Evolutionary conservation across 2,329 filamentous ascomycete genomes (phyloP).

Genomic region (Fusarium solani-melongenae): DNA sequence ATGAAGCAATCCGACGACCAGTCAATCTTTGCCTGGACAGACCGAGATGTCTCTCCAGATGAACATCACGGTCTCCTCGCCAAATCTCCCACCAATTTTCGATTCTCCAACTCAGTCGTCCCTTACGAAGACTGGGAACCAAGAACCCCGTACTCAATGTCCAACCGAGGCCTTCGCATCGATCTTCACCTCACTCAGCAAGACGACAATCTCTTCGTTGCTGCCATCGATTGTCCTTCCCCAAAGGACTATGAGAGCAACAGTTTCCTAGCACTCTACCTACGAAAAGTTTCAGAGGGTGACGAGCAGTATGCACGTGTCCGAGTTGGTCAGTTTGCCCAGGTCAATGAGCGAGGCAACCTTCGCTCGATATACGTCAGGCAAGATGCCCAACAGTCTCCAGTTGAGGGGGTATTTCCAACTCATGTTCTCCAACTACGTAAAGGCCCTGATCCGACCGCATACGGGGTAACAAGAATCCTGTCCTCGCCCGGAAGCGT

Average conservation of each 20-base stretch:
- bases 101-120: constrained; percentile 48
- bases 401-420: constrained; percentile 33
- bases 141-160: constrained; percentile 38
- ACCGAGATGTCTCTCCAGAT: constrained; percentile 37
- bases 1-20: constrained; percentile 28
- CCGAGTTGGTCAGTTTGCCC: constrained; percentile 20
- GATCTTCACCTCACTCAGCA: constrained; percentile 36
- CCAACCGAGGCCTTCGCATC: constrained; percentile 43
- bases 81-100: constrained; percentile 62
- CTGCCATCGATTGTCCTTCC: constrained; percentile 47
- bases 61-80: constrained; percentile 41
- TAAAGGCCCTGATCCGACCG: constrained; percentile 7
- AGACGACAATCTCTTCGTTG: constrained; percentile 36
- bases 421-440: constrained; percentile 33
- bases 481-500: neutral
- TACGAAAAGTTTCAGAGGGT: constrained; percentile 41
- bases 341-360: constrained; percentile 32
- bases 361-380: constrained; percentile 43
- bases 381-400: constrained; percentile 35
- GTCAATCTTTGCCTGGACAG: neutral
- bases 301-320: constrained; percentile 43
- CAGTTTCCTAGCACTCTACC: constrained; percentile 45
- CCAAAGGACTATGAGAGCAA: constrained; percentile 45
- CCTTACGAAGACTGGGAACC: constrained; percentile 48
- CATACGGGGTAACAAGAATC: neutral